Evolutionary conservation across 2,329 filamentous ascomycete genomes (phyloP), one percentile per base, ranked within the genome.

Genomic region (Ophiosphaerella narmari): DNA sequence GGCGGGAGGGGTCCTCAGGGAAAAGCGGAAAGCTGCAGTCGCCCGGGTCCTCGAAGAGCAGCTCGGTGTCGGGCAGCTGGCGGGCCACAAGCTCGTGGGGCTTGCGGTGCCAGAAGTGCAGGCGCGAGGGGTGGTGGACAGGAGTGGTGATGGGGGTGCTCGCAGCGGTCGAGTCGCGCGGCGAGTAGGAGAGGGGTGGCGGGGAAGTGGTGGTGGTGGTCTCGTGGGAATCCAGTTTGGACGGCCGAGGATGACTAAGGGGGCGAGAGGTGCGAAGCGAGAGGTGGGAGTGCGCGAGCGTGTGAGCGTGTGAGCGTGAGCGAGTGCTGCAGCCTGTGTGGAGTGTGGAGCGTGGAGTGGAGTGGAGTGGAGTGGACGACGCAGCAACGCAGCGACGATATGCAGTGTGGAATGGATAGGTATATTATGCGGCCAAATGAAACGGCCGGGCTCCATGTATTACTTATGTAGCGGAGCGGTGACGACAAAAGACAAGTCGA

Each of bases 181-280:
- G 78, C 63, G 80, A 82, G 73, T 78, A 74, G 66, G 77, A 77
- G 68, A 79, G 75, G 65, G 79, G 77, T 63, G 77, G 79, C 62
- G 78, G 78, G 52, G 18, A 21, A 79, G 75, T 64, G 79, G 77
- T 63, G 77, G 79, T 21, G 52, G 62, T 56, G 68, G 78, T 76
- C 68, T 76, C 75, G 66, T 78, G 77, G 67, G 78, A 78, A 76
- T 80, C 78, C 75, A 80, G 80, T 77, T 81, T 83, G 26, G 26
- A 29, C 11, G 26, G 26, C 7, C 11, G 26, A 29, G 26, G 26
- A 29, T 29, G 18, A 21, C 18, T 21, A 21, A 21, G 18, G 18
- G 18, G 18, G 18, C 18, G 18, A 21, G 18, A 21, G 3, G 18
- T 21, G 18, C 18, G 18, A 21, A 21, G 18, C 18, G 26, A 29